These are phyloP conservation scores for Fusarium haematococcum DNA, from an alignment of 2,329 filamentous ascomycete genomes.

Conservation along the genomic window DNA sequence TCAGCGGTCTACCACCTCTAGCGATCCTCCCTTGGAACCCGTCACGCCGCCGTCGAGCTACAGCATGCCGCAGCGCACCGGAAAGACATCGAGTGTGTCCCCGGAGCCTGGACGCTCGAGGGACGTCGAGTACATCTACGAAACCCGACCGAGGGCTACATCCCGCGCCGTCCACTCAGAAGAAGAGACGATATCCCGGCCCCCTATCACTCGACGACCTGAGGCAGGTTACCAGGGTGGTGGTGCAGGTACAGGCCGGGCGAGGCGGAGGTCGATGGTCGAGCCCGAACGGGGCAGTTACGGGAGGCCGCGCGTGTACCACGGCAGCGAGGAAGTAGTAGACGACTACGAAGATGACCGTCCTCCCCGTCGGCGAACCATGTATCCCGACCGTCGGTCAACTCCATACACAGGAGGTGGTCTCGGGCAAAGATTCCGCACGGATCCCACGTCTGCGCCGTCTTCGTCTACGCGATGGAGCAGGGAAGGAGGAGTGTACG, in stretches of 20 bases:
- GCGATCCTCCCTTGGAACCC: not conserved
- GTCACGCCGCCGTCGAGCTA: not conserved
- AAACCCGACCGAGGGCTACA: not conserved
- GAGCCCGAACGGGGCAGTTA: not conserved
- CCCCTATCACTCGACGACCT: not conserved
- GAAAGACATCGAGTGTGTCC: not conserved
- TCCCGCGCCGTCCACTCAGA: not conserved
- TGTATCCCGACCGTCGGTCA: not conserved
- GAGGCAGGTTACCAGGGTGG: not conserved
- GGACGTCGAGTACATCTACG: not conserved
- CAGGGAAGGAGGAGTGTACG: not conserved
- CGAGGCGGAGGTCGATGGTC: not conserved
- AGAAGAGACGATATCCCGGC: not conserved
- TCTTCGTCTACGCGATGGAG: not conserved
- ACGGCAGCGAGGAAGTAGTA: not conserved
- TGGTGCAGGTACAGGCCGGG: not conserved
- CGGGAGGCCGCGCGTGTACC: not conserved
- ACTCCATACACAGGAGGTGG: not conserved
- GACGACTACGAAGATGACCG: not conserved
- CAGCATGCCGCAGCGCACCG: not conserved
- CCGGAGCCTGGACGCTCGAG: not conserved
- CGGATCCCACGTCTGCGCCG: not conserved
- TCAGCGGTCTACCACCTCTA: not conserved
- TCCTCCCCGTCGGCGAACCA: not conserved
- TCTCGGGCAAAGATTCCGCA: not conserved